A percentile compares a stretch with the other conserved stretches of the same genome.
These are phyloP conservation scores for Sugiyamaella americana DNA, from an alignment of 805 yeast species.

Conservation along the genomic window DNA sequence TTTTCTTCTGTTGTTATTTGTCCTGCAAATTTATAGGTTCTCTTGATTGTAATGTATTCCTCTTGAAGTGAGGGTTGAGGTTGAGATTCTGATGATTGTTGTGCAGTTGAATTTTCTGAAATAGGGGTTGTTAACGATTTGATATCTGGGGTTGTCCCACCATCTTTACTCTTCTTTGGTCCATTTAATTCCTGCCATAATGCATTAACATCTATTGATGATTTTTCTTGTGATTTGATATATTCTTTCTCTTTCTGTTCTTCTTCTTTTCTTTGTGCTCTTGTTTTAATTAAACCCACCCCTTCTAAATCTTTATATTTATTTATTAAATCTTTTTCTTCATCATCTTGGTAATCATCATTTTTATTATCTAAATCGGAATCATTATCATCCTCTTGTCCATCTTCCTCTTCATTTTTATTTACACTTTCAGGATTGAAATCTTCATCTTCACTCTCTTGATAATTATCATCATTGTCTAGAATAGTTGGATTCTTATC, in stretches of 20 bases:
- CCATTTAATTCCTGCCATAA: conserved; percentile 51
- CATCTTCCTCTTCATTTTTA: conserved; percentile 32
- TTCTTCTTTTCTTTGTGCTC: conserved; percentile 47
- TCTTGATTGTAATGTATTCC: conserved; percentile 61
- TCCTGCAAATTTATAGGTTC: conserved; percentile 87
- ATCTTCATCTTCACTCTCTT: conserved; percentile 55
- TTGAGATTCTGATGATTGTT: background rate
- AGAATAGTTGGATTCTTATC: background rate
- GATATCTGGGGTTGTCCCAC: conserved; percentile 5
- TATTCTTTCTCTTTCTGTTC: conserved; percentile 30
- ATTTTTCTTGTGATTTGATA: conserved; percentile 24
- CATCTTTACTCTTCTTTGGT: background rate
- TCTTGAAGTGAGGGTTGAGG: conserved; percentile 25
- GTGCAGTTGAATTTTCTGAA: conserved; percentile 1
- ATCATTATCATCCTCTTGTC: conserved; percentile 27
- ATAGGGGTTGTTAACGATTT: conserved; percentile 1
- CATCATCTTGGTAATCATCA: conserved; percentile 26
- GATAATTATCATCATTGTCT: conserved; percentile 38
- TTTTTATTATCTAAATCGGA: too few relatives aligned
- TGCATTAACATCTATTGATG: conserved; percentile 42
- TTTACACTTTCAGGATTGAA: conserved; percentile 38
- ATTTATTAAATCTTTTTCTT: conserved; percentile 19
- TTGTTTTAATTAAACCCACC: conserved; percentile 59
- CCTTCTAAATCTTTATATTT: conserved; percentile 53
- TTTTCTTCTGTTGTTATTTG: conserved; percentile 71